Evolutionary conservation across 495 filamentous ascomycete species (phyloP), one percentile per base, ranked within the genome.

Genomic region (Penicillium desertorum): DNA sequence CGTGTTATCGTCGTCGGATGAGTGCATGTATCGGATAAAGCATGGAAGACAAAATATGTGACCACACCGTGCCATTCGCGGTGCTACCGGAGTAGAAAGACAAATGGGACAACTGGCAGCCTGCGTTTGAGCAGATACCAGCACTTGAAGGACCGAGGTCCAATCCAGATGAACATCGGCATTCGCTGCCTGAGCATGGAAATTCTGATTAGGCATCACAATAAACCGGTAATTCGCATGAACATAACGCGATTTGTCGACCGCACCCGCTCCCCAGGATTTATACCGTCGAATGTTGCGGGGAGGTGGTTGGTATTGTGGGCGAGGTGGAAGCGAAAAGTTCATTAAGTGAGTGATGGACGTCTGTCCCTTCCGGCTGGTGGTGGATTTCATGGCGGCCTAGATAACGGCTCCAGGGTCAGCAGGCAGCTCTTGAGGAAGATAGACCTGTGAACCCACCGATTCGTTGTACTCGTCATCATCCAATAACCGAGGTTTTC

Each of bases 211-310:
- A 0, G 94, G 94, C 55, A 89, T 84, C 36, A 98, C 94, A 54
- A 98, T 88, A 68, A 98, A 98, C 20, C 94, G 86, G 68, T 98
- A 98, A 70, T 98, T 98, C 25, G 94, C 91, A 74, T 98, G 92
- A 23, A 98, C 89, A 64, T 96, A 98, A 65, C 90, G 87, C 45
- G 92, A 90, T 69, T 98, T 98, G 69, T 98, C 94, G 45, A 84
- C 82, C 23, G 89, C 87, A 71, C 93, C 92, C 30, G 91, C 71
- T 0, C 92, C 91, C 87, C 88, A 96, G 7, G 88, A 88, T 42
- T 86, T 85, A 69, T 89, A 86, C 51, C 89, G 76, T 62, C 75
- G 85, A 62, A 66, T 68, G 73, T 73, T 82, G 61, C 83, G 77
- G 66, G 82, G 74, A 36, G 78, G 76, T n/a, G 83, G 76, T 46